phyloP scores from a whole-genome alignment of 23 red algal species.

The Cyanidiococcus yangmingshanensis region DNA sequence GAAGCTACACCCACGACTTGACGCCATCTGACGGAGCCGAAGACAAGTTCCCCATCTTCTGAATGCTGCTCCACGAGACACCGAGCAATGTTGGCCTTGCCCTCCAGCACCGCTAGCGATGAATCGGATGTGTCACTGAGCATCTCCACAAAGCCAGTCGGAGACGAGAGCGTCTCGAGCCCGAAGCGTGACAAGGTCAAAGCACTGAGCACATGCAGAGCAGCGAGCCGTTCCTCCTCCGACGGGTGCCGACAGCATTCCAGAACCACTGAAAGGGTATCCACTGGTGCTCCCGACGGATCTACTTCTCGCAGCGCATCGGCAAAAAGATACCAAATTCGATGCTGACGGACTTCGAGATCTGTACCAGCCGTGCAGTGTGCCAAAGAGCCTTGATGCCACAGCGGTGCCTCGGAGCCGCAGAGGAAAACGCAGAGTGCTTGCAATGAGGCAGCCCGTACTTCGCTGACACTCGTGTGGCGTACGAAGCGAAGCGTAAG shows the following conservation, averaged over 20 bases:
- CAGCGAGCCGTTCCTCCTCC: conserved; percentile 12
- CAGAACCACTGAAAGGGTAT: not conserved
- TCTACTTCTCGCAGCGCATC: not conserved
- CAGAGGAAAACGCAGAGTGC: not conserved
- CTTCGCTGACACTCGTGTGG: not conserved
- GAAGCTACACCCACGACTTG: not conserved
- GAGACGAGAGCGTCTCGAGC: not conserved
- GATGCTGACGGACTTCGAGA: not conserved
- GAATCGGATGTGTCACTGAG: not conserved
- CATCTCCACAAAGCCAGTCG: not conserved
- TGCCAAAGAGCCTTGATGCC: not conserved
- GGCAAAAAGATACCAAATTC: not conserved
- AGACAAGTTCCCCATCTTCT: not conserved
- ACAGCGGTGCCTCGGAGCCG: not conserved
- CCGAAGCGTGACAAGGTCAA: not conserved
- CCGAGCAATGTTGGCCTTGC: not conserved
- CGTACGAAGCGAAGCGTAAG: not conserved
- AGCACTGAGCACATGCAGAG: not conserved
- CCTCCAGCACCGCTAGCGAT: conserved; percentile 2
- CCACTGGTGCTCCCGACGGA: not conserved
- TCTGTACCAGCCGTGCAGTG: not conserved
- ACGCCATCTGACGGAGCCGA: not conserved
- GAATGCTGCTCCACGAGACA: not conserved
- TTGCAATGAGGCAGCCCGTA: not conserved
- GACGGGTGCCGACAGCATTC: not conserved